Evolutionary conservation across 331 rosid species (phyloP), one percentile per base, ranked within the genome.

Genomic region (Rhamnella rubrinervis): DNA sequence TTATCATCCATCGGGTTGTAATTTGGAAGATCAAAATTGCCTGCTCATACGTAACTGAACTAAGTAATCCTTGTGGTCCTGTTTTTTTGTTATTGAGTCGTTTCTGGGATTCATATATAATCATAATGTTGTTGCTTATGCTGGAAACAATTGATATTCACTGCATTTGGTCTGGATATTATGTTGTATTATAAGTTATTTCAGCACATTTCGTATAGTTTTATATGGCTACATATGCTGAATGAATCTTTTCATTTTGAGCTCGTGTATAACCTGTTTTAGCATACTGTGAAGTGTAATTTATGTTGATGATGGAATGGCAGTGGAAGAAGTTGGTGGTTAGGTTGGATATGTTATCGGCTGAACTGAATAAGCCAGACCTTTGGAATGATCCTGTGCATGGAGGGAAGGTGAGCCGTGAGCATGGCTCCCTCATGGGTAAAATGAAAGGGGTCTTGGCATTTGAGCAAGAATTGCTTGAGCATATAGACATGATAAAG

Each of bases 291-390:
- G 49, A 60, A 39, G 67, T 53, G 21, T 1, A 28, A 28, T 61
- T 57, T n/a, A 10, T 28, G 14, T 69, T 44, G 75, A 40, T 74
- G 78, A 56, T 80, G 81, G 41, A 92, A 56, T 80, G 81, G 47
- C 93, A 95, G 96, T 95, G 98, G 97, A 84, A 71, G 77, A 91
- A 95, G 67, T 55, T 95, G 89, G 61, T 81, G 82, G 82, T 86
- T n/a, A 80, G 97, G 84, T 66, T 89, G 87, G 82, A 83, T 63
- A 18, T 91, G 81, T 68, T 95, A 38, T 84, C 96, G 0, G 77
- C 47, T 13, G 82, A 91, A 87, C 71, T 95, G 77, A 85, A 75
- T 63, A 91, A 83, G 83, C 84, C 84, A 55, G 84, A 89, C 73
- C 80, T 95, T 67, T 89, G 97, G 97, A 85, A 89, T 70, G 95